Conservation (phyloP, 495 filamentous ascomycete genomes). For the Durotheca rogersii region DNA sequence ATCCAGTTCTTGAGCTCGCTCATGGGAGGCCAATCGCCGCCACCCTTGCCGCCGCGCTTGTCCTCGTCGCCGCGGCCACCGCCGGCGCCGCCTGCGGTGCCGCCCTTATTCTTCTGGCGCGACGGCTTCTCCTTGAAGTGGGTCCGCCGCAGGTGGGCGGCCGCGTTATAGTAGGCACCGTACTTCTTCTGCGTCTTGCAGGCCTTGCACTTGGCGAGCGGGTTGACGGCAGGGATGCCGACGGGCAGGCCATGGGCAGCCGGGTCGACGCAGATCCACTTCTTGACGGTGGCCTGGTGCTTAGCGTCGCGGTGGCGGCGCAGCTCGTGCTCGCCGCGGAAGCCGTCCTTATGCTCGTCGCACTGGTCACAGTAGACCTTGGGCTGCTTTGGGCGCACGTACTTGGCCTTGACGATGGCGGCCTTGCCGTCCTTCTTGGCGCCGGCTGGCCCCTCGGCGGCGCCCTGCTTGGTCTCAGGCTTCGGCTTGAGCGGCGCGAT, state of each 20-base stretch:
- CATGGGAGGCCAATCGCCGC: constrained; percentile 82
- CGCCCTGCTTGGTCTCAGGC: constrained; percentile 33
- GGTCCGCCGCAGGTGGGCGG: constrained; percentile 83
- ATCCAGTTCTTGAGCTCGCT: constrained; percentile 80
- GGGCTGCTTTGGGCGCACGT: constrained; percentile 71
- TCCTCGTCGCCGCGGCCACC: constrained; percentile 44
- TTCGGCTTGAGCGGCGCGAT: constrained; percentile 44
- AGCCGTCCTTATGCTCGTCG: constrained; percentile 77
- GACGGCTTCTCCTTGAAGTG: constrained; percentile 66
- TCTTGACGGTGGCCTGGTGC: constrained; percentile 71
- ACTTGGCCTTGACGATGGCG: constrained; percentile 65
- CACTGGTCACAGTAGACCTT: constrained; percentile 77
- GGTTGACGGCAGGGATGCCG: constrained; percentile 55
- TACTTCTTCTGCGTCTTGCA: constrained; percentile 79
- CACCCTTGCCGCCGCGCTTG: constrained; percentile 77
- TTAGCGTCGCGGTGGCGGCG: constrained; percentile 80
- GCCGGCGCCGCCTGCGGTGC: constrained; percentile 35
- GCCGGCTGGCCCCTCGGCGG: constrained; percentile 22
- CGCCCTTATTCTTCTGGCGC: constrained; percentile 42
- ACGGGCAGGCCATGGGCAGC: constrained; percentile 37
- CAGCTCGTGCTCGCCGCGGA: constrained; percentile 92
- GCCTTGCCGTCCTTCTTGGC: constrained; percentile 47
- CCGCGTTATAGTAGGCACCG: constrained; percentile 92
- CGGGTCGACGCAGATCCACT: constrained; percentile 69
- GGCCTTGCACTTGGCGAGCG: constrained; percentile 81